phyloP scores from a whole-genome alignment of 139 green algal genomes.

The Desmodesmus armatus region DNA sequence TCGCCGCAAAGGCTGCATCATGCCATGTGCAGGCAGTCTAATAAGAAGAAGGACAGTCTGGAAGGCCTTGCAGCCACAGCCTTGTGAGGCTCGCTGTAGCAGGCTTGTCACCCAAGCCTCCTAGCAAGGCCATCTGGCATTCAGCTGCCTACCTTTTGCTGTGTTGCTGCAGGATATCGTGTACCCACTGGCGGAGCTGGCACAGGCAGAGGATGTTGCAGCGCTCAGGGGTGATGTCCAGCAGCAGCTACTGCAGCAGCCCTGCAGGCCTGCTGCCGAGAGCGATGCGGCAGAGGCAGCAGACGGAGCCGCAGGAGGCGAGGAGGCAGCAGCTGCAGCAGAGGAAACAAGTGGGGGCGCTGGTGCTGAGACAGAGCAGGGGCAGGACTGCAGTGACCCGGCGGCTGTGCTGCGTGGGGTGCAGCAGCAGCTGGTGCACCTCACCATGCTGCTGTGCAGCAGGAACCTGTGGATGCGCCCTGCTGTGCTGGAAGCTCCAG shows the following conservation, averaged over 20 bases:
- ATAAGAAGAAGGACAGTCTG: too few species aligned
- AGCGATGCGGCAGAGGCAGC: neutral
- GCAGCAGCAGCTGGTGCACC: slow-evolving; percentile 29
- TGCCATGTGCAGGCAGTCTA: too few species aligned
- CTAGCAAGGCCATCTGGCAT: neutral
- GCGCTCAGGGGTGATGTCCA: too few species aligned
- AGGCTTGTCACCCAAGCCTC: neutral
- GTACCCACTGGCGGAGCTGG: neutral
- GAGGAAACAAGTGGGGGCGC: neutral
- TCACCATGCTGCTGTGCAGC: slow-evolving; percentile 39
- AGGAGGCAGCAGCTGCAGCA: neutral
- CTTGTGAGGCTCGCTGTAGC: neutral
- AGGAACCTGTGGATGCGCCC: slow-evolving; percentile 39
- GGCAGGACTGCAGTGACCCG: neutral
- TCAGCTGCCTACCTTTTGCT: neutral
- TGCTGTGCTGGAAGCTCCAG: slow-evolving; percentile 39
- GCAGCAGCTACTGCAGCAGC: neutral
- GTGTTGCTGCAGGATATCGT: slow-evolving; percentile 21
- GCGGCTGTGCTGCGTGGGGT: neutral
- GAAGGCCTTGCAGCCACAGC: too few species aligned
- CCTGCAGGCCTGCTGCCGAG: neutral
- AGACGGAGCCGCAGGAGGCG: neutral
- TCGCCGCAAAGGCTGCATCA: too few species aligned
- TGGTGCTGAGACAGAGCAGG: too few species aligned
- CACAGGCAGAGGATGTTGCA: neutral